Percentiles rank a stretch among this genome's conserved stretches.
Conservation (phyloP, 2,329 filamentous ascomycete species). For the Claviceps fusiformis region DNA sequence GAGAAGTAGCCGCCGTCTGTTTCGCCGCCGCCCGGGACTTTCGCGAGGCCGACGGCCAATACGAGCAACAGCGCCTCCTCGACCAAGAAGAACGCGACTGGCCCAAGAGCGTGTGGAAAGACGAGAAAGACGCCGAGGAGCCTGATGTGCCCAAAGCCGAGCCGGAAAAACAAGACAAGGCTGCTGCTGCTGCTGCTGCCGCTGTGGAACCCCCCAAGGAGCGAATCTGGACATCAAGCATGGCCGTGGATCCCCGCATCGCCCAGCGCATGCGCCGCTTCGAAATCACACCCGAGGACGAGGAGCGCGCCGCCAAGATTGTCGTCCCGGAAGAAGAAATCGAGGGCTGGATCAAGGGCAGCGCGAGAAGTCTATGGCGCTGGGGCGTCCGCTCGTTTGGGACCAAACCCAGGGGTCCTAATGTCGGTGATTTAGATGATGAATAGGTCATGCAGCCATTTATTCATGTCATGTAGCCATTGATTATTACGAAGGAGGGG, state of each 20-base stretch:
- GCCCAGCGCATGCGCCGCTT: conserved; percentile 70
- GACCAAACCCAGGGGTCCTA: conserved; percentile 26
- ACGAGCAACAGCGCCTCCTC: conserved; percentile 41
- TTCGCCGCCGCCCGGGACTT: conserved; percentile 45
- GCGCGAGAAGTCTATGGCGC: conserved; percentile 36
- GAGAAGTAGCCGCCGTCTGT: conserved; percentile 75
- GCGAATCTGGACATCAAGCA: conserved; percentile 59
- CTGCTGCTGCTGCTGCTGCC: conserved; percentile 15
- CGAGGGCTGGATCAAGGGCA: conserved; percentile 54
- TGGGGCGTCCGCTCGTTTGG: conserved; percentile 33
- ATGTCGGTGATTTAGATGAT: conserved; percentile 26
- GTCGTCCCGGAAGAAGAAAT: conserved; percentile 53
- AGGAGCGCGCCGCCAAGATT: conserved; percentile 50
- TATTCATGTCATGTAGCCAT: not conserved
- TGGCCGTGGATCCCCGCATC: conserved; percentile 67
- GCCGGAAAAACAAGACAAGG: too few species aligned
- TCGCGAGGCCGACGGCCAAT: conserved; percentile 25
- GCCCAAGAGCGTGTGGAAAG: conserved; percentile 65
- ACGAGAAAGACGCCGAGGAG: conserved; percentile 17
- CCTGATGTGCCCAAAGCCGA: too few species aligned
- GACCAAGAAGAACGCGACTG: conserved; percentile 64
- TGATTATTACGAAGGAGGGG: not conserved
- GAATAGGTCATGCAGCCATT: conserved; percentile 12
- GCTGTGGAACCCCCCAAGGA: conserved; percentile 37
- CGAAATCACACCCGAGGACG: conserved; percentile 54